These are phyloP conservation scores for Alternaria atra DNA, from an alignment of 2,329 filamentous ascomycete species.

Conservation along the genomic window DNA sequence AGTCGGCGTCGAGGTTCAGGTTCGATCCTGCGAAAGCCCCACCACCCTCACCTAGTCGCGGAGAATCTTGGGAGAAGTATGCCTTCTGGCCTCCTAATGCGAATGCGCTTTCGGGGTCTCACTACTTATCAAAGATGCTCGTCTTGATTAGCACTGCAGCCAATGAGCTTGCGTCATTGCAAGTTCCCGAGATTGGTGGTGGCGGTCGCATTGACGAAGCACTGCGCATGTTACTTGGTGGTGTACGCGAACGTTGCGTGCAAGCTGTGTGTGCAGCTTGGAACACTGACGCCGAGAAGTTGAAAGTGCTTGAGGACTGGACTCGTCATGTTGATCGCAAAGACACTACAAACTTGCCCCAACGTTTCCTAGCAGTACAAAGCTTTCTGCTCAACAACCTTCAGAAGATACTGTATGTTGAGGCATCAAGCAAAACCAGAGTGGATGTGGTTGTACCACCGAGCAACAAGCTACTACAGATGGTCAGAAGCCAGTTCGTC, in stretches of 20 bases:
- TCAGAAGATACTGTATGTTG: conserved; percentile 96
- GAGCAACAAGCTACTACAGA: conserved; percentile 84
- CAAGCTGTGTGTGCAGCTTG: conserved; percentile 87
- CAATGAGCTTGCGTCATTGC: conserved; percentile 81
- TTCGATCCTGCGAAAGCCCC: conserved; percentile 82
- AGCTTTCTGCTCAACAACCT: conserved; percentile 81
- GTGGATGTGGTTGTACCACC: conserved; percentile 87
- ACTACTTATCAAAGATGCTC: conserved; percentile 86
- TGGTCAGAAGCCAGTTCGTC: conserved; percentile 91
- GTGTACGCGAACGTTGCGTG: conserved; percentile 83
- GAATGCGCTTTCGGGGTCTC: conserved; percentile 89
- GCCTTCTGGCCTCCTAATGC: conserved; percentile 96
- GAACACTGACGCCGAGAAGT: conserved; percentile 92
- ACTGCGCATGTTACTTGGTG: conserved; percentile 77
- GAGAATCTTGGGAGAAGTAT: conserved; percentile 90
- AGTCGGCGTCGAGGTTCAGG: conserved; percentile 76
- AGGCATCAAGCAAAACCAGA: conserved; percentile 78
- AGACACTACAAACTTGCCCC: conserved; percentile 91
- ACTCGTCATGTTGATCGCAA: conserved; percentile 80
- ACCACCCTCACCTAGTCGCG: conserved; percentile 74
- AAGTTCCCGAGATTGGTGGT: conserved; percentile 67
- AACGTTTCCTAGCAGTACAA: conserved; percentile 85
- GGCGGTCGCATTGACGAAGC: conserved; percentile 68
- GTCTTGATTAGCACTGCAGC: conserved; percentile 85
- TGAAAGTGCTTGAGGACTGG: conserved; percentile 95